Conservation (phyloP, 352 stramenopile species). For the Globisporangium yorkense region DNA sequence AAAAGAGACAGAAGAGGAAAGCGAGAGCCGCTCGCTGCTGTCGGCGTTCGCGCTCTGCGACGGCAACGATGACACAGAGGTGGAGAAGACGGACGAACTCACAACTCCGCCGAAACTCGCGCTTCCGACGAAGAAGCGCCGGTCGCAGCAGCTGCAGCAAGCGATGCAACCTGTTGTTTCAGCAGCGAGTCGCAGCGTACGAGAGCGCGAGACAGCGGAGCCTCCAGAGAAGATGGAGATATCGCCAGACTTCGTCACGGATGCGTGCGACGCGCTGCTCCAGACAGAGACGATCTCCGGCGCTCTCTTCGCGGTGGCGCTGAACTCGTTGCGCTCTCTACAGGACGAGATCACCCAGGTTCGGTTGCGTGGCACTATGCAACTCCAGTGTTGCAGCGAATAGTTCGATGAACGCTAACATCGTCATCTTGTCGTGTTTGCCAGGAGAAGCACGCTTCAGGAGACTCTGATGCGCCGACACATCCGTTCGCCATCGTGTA, state of each 20-base stretch:
- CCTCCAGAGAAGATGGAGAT: background rate
- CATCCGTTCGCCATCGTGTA: conserved; percentile 21
- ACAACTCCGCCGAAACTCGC: conserved; percentile 10
- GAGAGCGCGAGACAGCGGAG: background rate
- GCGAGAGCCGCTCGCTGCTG: conserved; percentile 7
- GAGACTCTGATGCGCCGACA: background rate
- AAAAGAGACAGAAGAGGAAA: background rate
- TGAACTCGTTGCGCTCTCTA: conserved; percentile 27
- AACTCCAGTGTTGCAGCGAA: too few relatives aligned
- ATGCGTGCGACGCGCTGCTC: conserved; percentile 27
- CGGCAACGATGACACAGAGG: conserved; percentile 5
- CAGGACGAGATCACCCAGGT: conserved; percentile 12
- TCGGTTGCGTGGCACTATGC: background rate
- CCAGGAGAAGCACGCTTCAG: background rate
- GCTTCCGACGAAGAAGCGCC: conserved; percentile 8
- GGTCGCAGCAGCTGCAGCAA: background rate
- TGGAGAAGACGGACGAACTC: conserved; percentile 4
- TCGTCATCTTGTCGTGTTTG: background rate
- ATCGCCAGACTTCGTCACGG: conserved; percentile 17
- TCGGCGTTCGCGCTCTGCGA: conserved; percentile 4
- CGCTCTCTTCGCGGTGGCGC: conserved; percentile 29
- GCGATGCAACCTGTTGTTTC: background rate
- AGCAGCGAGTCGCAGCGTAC: background rate
- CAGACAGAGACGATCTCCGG: conserved; percentile 35
- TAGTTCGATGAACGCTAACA: background rate